Conservation (phyloP, 176 grass and related monocot species). For the Avena sativa region DNA sequence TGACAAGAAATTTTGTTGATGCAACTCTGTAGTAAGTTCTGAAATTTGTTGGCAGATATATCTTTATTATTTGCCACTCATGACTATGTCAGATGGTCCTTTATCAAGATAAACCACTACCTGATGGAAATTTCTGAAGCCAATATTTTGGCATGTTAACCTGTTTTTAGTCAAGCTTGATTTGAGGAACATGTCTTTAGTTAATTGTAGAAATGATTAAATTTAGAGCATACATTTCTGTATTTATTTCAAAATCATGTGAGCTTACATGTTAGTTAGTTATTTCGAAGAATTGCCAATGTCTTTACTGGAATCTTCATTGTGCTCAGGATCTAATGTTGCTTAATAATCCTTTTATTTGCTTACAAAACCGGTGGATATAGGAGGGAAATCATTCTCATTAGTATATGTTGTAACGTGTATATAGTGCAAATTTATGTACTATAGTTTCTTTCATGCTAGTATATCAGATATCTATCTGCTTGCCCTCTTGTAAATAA, state of each 20-base stretch:
- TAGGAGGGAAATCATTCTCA: neutral
- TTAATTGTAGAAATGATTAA: neutral
- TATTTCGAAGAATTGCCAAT: neutral
- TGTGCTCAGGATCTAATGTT: neutral
- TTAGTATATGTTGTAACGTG: neutral
- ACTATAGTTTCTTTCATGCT: neutral
- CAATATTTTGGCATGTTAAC: neutral
- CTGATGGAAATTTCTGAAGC: neutral
- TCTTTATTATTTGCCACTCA: neutral
- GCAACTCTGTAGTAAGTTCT: too few species aligned
- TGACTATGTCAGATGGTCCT: neutral
- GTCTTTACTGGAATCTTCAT: neutral
- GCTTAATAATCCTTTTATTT: neutral
- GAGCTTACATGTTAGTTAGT: neutral
- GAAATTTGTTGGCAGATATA: neutral
- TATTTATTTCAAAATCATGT: neutral
- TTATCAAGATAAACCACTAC: neutral
- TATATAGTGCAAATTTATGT: neutral
- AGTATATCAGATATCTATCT: neutral
- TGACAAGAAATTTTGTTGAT: too few species aligned
- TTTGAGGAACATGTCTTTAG: too few species aligned
- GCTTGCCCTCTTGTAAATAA: neutral
- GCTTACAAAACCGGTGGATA: neutral
- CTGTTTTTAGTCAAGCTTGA: neutral
- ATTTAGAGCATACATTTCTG: neutral